These are phyloP conservation scores for Blastocystis sp. DNA, from an alignment of 352 stramenopile species.

Conservation along the genomic window DNA sequence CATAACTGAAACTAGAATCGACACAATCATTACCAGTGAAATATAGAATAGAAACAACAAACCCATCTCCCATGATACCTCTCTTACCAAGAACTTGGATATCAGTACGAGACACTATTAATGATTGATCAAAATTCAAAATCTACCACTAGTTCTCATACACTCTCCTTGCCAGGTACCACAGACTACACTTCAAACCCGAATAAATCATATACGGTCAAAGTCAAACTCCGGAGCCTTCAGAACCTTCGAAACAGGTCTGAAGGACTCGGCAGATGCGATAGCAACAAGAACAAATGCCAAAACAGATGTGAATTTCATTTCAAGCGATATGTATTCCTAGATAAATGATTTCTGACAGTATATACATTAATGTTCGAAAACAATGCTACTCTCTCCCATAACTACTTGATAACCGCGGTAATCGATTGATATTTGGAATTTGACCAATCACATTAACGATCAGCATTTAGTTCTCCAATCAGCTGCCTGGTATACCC, in stretches of 20 bases:
- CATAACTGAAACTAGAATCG: background rate
- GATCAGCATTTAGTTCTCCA: background rate
- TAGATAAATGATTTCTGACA: too few relatives aligned
- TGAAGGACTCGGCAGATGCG: background rate
- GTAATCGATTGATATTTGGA: background rate
- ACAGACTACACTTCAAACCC: conserved; percentile 8
- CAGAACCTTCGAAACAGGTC: conserved; percentile 42
- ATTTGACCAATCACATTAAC: background rate
- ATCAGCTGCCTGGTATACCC: background rate
- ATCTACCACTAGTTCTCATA: background rate
- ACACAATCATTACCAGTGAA: conserved; percentile 5
- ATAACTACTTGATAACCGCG: background rate
- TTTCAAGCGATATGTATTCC: background rate
- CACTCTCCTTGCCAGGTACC: conserved; percentile 3
- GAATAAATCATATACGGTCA: background rate
- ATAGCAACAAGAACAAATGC: background rate
- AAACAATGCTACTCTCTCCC: background rate
- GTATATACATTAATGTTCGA: too few relatives aligned
- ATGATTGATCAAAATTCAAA: background rate
- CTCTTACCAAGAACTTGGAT: conserved; percentile 11
- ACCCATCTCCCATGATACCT: conserved; percentile 17
- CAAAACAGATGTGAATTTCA: background rate
- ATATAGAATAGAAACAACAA: background rate
- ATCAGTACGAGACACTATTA: background rate
- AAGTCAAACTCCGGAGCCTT: background rate